Percentiles rank a stretch among this genome's conserved stretches.
Evolutionary conservation across 2,329 filamentous ascomycete genomes (phyloP).

Genomic region (Moelleriella libera): DNA sequence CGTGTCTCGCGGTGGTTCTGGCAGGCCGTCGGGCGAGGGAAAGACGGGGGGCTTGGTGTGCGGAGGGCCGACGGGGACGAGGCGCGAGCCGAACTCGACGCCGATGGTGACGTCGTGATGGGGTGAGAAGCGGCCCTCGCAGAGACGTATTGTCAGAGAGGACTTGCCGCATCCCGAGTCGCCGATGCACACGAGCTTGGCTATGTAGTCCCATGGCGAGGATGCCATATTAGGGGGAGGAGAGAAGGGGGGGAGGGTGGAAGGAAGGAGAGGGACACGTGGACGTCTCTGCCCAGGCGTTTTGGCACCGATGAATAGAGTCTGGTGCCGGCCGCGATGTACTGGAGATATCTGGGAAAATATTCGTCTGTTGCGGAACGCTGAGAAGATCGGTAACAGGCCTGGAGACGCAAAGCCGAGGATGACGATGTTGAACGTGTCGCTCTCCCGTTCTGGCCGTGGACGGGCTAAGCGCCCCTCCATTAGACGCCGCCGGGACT

Average conservation of each 20-base stretch:
- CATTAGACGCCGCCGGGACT: neutral
- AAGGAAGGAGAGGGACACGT: neutral
- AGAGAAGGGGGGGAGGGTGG: neutral
- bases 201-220: slow-evolving; percentile 93
- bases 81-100: slow-evolving; percentile 87
- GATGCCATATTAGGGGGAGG: slow-evolving; percentile 31
- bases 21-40: slow-evolving; percentile 26
- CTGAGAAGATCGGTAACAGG: too few species aligned
- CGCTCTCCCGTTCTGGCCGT: neutral
- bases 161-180: slow-evolving; percentile 96
- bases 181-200: slow-evolving; percentile 95
- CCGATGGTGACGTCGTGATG: slow-evolving; percentile 97
- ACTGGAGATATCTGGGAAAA: too few species aligned
- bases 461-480: too few species aligned
- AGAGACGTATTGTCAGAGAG: slow-evolving; percentile 83
- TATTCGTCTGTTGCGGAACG: too few species aligned
- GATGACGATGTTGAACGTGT: neutral
- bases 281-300: neutral
- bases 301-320: too few species aligned
- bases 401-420: too few species aligned
- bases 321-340: too few species aligned
- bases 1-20: slow-evolving; percentile 33
- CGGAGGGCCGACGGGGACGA: slow-evolving; percentile 80
- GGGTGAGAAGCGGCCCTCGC: slow-evolving; percentile 86
- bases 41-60: slow-evolving; percentile 34